Percentiles rank a stretch among this genome's conserved stretches.
Conservation (phyloP, 192 early-diverging fungal species). For the Umbelopsis vinacea region DNA sequence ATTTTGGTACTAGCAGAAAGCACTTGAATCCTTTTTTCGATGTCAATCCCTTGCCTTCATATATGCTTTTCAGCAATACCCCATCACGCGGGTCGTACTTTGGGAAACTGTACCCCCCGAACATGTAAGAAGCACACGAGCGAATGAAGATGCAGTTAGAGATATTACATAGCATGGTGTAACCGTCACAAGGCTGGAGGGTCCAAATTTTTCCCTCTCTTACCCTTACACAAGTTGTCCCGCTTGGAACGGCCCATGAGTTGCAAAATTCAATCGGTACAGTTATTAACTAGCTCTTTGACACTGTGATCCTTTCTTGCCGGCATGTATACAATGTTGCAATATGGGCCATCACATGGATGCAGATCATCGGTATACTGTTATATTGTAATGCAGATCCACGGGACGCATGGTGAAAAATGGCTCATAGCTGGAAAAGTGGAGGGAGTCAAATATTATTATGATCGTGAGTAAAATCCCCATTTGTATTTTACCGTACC, state of each 20-base stretch:
- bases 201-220: background rate
- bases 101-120: background rate
- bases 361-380: too few species aligned
- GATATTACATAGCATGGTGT: background rate
- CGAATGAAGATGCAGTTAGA: background rate
- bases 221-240: background rate
- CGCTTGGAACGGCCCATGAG: background rate
- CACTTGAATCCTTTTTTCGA: too few species aligned
- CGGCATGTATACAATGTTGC: too few species aligned
- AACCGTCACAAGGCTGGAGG: background rate
- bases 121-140: background rate
- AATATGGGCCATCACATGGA: too few species aligned
- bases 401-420: too few species aligned
- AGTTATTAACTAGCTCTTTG: too few species aligned
- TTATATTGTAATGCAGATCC: too few species aligned
- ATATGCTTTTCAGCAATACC: background rate
- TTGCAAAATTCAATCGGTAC: too few species aligned
- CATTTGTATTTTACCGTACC: background rate
- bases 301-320: too few species aligned
- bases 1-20: background rate
- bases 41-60: background rate
- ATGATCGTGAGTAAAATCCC: slow-evolving; percentile 1
- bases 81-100: background rate
- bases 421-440: background rate
- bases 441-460: background rate